phyloP scores from a whole-genome alignment of 225 moss, liverwort and hornwort genomes.

The Marchantia polymorpha region DNA sequence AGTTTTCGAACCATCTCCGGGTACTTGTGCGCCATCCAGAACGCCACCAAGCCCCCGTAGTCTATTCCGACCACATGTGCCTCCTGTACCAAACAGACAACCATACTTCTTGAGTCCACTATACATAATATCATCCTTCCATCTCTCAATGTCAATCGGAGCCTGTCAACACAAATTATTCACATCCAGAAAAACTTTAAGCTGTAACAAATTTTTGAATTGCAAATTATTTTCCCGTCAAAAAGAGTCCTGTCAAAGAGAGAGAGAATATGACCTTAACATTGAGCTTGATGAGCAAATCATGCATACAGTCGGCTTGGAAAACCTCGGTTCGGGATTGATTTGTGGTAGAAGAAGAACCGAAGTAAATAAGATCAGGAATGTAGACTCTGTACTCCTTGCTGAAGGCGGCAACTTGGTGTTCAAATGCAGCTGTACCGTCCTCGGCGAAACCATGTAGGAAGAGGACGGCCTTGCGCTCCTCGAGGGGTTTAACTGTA shows the following conservation, averaged over 20 bases:
- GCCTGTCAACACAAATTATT: no score
- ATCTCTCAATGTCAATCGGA: no score
- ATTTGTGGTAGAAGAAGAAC: conserved; percentile 48
- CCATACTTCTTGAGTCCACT: no score
- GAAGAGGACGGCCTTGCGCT: conserved; percentile 46
- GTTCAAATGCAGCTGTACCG: conserved; percentile 53
- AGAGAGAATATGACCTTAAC: conserved; percentile 17
- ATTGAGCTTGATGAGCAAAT: conserved; percentile 32
- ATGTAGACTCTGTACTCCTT: conserved; percentile 66
- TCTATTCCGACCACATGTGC: conserved; percentile 74
- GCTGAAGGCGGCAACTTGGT: conserved; percentile 51
- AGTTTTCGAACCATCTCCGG: conserved; percentile 66
- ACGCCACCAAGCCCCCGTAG: conserved; percentile 87
- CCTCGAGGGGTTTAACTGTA: conserved; percentile 4
- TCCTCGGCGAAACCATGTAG: conserved; percentile 67
- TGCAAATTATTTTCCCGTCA: neutral
- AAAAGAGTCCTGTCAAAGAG: neutral
- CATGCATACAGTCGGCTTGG: conserved; percentile 47
- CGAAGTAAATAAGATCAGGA: conserved; percentile 72
- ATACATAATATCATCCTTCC: no score
- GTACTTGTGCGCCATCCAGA: conserved; percentile 66
- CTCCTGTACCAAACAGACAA: conserved; percentile 26
- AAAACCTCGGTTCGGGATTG: conserved; percentile 55
- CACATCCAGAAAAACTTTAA: no score
- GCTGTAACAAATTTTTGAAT: no score